Base-by-base conservation (phyloP, 2,329 filamentous ascomycete genomes). In the Cladosporium sp. region DNA sequence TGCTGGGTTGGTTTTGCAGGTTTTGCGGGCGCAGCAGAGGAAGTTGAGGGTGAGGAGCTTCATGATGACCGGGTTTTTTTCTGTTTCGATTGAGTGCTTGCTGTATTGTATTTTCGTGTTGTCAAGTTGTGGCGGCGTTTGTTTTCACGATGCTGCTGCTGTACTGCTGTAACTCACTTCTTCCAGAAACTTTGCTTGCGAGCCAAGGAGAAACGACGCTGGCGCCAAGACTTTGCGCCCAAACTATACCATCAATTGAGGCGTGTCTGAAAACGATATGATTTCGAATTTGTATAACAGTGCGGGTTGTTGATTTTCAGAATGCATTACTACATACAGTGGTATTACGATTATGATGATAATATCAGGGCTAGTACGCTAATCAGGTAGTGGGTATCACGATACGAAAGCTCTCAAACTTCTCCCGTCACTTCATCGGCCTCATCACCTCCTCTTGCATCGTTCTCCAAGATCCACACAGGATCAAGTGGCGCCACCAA, bases 11-110 rank as follows among this genome's bases (percentile, higher is more conserved):
- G 86, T 84, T 78, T 95, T 96, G 88, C 94, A 99, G 59, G 89
- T 82, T 81, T 97, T 97, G 72, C 95, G 89, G 62, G 94, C 93
- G 81, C 94, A 99, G 69, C 91, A 94, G 65, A 97, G 81, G 76
- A 99, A 99, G 78, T 97, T 97, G 69, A 96, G 87, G 61, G 92
- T 97, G 55, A 97, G 85, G 63, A 97, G 81, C 76, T 97, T 97
- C 94, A 99, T 99, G 30, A 12, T 34, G 30, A 34, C 9, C 5
- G 38, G 42, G 61, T 54, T 30, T 15, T 37, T 15, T 51, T 11
- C 20, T 15, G 3, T 38, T 20, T 49, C 34, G 6, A n/a, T 40
- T 14, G 5, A 22, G 8, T 25, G 1, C 39, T 40, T 14, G 19
- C 34, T 28, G 45, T 30, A 5, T 36, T 14, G 9, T 34, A 12